Base-by-base conservation (phyloP, 2,329 filamentous ascomycete species). In the Nemania abortiva region DNA sequence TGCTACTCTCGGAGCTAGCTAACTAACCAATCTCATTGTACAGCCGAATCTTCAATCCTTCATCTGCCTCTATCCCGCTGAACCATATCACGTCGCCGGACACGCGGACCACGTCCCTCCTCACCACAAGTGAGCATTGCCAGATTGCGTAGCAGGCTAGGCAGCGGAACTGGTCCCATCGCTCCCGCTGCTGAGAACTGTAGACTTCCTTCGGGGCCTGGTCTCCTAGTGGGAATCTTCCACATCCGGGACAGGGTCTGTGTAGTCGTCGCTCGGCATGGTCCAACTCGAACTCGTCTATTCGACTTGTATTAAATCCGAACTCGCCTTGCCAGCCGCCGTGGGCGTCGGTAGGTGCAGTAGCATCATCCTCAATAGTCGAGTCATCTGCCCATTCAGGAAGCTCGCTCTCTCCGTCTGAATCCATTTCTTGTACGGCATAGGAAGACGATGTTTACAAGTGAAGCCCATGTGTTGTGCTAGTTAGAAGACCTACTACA, bases 11-110 rank as follows among this genome's bases (percentile, higher is more conserved):
- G 3, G 15, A 34, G 15, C 27, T 54, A 34, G 27, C 15, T 54
- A 29, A 54, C 50, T 54, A 54, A 54, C 50, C 27, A 54, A 54
- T n/a, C 2, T 54, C 50, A 54, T 54, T 54, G 27, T 31, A 54
- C 18, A 54, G 31, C 1, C 50, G 50, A n/a, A 54, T 54, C 15
- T 54, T 54, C 50, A 54, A 34, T 34, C 15, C 22, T 10, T 9
- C 27, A 29, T 54, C 50, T 31, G 24, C 10, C n/a, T 54, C 50
- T 15, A 15, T 20, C 3, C 27, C 50, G 50, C 15, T 34, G 27
- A 54, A 54, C 50, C 50, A 54, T 54, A 54, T 34, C 50, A 54
- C 27, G 24, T 54, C 50, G 15, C 50, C 50, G n/a, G 50, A 54
- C 3, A 54, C 50, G 18, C 50, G 50, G 50, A 54, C 50, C 6